Conservation (phyloP, 1,284 basidiomycete species). For the Gymnopus androsaceus region DNA sequence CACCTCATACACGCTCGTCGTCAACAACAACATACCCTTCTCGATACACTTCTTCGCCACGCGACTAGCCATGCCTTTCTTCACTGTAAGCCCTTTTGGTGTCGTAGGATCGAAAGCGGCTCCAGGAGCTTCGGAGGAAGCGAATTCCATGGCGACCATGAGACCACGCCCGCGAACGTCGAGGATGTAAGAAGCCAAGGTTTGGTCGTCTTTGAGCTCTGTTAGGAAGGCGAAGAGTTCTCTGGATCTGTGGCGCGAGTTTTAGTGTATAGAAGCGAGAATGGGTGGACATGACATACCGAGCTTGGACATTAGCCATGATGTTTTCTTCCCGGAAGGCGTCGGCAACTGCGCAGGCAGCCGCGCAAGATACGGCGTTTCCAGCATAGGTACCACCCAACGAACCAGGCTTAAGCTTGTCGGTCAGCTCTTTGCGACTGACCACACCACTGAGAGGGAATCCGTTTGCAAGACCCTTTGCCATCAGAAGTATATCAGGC, state of each 20-base stretch:
- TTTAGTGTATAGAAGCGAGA: neutral
- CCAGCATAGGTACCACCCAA: slow-evolving; percentile 93
- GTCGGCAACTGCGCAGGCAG: slow-evolving; percentile 80
- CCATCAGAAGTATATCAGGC: slow-evolving; percentile 88
- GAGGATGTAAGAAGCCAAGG: slow-evolving; percentile 58
- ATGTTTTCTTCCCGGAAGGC: slow-evolving; percentile 79
- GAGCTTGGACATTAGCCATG: slow-evolving; percentile 74
- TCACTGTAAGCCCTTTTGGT: slow-evolving; percentile 27
- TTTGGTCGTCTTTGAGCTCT: slow-evolving; percentile 52
- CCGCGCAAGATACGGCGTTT: slow-evolving; percentile 88
- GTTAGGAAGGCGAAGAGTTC: slow-evolving; percentile 72
- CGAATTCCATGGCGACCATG: slow-evolving; percentile 85
- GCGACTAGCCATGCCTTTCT: slow-evolving; percentile 66
- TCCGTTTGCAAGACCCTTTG: slow-evolving; percentile 94
- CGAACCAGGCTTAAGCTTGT: slow-evolving; percentile 76
- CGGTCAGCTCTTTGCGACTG: slow-evolving; percentile 81
- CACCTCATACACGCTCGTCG: slow-evolving; percentile 79
- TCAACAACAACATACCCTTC: slow-evolving; percentile 80
- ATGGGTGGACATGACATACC: slow-evolving; percentile 41
- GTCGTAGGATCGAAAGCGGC: slow-evolving; percentile 43
- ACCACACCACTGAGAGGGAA: slow-evolving; percentile 91
- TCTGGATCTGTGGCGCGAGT: slow-evolving; percentile 49
- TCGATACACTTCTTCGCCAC: slow-evolving; percentile 82
- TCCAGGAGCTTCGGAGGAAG: slow-evolving; percentile 51
- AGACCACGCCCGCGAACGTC: slow-evolving; percentile 80